A percentile compares a stretch with the other conserved stretches of the same genome.
phyloP scores from a whole-genome alignment of 352 stramenopile species.

The Paralagenidium karlingii region DNA sequence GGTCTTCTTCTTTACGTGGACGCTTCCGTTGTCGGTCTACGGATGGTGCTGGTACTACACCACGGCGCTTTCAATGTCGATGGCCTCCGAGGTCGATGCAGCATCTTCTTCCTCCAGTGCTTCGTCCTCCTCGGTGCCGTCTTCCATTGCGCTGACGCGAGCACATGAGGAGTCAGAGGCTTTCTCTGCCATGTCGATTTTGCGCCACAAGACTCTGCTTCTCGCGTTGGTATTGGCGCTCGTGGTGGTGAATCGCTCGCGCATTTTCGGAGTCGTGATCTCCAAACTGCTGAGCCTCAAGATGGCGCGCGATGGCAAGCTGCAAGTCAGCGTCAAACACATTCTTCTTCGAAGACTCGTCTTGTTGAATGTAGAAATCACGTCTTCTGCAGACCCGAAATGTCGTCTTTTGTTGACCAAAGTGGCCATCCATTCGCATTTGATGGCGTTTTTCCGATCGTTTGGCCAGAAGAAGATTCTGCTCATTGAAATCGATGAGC shows the following conservation, averaged over 20 bases:
- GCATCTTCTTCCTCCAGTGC: no score
- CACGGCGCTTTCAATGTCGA: no score
- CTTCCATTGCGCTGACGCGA: no score
- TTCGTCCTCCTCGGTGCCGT: no score
- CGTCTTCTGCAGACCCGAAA: constrained; percentile 7
- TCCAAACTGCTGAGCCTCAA: constrained; percentile 24
- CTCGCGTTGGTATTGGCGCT: constrained; percentile 18
- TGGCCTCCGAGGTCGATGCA: no score
- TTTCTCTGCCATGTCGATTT: no score
- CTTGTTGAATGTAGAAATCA: constrained; percentile 31
- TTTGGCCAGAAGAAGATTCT: constrained; percentile 66
- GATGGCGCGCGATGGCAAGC: constrained; percentile 9
- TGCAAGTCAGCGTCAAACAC: constrained; percentile 18
- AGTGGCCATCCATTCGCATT: constrained; percentile 28
- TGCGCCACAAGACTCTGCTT: constrained; percentile 54
- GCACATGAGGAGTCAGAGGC: no score
- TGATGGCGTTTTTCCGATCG: constrained; percentile 56
- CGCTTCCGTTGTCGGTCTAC: no score
- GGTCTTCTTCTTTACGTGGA: no score
- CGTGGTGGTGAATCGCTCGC: constrained; percentile 44
- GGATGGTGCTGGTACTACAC: no score
- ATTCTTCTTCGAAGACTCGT: constrained; percentile 26
- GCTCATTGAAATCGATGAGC: constrained; percentile 32
- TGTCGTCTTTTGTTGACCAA: constrained; percentile 32
- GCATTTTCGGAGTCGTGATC: constrained; percentile 31